A percentile compares a stretch with the other conserved stretches of the same genome.
phyloP scores from a whole-genome alignment of 495 filamentous ascomycete genomes.

The Xylaria scruposa region DNA sequence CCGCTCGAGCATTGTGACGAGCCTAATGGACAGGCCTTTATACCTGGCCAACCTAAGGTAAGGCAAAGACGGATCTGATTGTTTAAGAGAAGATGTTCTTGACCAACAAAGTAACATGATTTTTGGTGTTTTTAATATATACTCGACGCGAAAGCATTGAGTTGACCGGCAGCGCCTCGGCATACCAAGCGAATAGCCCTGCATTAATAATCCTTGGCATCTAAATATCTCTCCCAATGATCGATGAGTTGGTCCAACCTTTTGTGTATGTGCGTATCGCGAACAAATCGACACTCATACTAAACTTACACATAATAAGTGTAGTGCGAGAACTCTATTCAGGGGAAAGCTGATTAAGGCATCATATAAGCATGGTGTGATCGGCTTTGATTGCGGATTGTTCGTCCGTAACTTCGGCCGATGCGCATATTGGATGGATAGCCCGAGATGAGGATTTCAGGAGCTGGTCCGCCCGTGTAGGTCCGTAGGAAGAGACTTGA shows the following conservation, averaged over 20 bases:
- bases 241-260: not conserved
- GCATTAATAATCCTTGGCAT: slow-evolving; percentile 10
- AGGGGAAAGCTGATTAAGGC: not conserved
- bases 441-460: not conserved
- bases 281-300: not conserved
- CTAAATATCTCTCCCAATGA: not conserved
- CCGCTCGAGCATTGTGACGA: not conserved
- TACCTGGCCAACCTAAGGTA: not conserved
- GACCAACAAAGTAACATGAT: not conserved
- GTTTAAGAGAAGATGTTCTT: not conserved
- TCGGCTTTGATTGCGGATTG: not conserved
- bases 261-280: not conserved
- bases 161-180: not conserved
- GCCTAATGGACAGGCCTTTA: not conserved
- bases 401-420: slow-evolving; percentile 21
- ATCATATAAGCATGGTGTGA: not conserved
- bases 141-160: slow-evolving; percentile 1
- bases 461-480: slow-evolving; percentile 1
- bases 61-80: not conserved
- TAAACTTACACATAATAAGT: not conserved
- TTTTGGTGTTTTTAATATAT: not conserved
- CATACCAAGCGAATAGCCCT: not conserved
- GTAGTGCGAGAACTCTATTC: not conserved
- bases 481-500: not conserved
- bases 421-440: not conserved